These are phyloP conservation scores for Saccharomycopsis crataegensis DNA, from an alignment of 1,139 yeast species.

Conservation along the genomic window DNA sequence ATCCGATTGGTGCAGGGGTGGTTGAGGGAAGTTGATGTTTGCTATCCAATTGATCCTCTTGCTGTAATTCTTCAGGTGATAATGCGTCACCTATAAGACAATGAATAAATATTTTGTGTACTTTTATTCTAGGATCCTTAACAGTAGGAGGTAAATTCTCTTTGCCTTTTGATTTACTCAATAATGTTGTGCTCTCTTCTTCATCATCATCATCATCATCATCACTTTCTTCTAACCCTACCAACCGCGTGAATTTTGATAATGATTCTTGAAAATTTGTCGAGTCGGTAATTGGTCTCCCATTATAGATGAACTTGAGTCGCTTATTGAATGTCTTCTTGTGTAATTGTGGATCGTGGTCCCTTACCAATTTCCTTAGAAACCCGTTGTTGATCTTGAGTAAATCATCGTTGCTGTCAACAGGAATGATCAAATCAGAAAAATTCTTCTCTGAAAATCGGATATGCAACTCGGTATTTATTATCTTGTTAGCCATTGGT, in stretches of 20 bases:
- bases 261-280: slow-evolving; percentile 42
- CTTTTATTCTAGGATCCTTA: slow-evolving; percentile 19
- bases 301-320: slow-evolving; percentile 66
- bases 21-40: slow-evolving; percentile 27
- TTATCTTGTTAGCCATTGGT: no score
- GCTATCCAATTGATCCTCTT: slow-evolving; percentile 57
- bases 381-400: slow-evolving; percentile 34
- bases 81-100: slow-evolving; percentile 75
- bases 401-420: slow-evolving; percentile 26
- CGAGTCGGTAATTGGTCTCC: slow-evolving; percentile 57
- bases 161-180: slow-evolving; percentile 11
- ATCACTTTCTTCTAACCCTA: slow-evolving; percentile 9
- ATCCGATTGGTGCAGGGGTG: slow-evolving; percentile 75
- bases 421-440: slow-evolving; percentile 38
- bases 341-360: slow-evolving; percentile 23
- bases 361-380: slow-evolving; percentile 40
- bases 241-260: slow-evolving; percentile 10
- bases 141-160: slow-evolving; percentile 2
- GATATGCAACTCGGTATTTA: slow-evolving; percentile 11
- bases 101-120: slow-evolving; percentile 49
- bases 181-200: slow-evolving; percentile 3
- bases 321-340: slow-evolving; percentile 40
- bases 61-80: slow-evolving; percentile 47
- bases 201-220: slow-evolving; percentile 18
- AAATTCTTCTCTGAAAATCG: slow-evolving; percentile 43